A percentile compares a stretch with the other conserved stretches of the same genome.
These are phyloP conservation scores for Kokia cookei DNA, from an alignment of 441 rosid species.

Conservation along the genomic window DNA sequence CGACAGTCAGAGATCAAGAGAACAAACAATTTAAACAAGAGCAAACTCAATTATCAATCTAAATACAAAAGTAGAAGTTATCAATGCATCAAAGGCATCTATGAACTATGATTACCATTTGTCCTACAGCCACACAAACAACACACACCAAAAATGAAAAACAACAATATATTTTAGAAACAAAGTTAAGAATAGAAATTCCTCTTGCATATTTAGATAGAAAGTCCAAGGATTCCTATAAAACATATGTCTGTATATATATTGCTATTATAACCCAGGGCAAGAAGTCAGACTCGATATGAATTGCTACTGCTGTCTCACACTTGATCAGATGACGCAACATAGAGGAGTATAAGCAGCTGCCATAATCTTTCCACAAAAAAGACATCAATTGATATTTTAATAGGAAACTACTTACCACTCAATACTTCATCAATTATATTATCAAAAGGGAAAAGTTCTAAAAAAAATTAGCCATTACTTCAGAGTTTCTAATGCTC, in stretches of 20 bases:
- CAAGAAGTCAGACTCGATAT: constrained; percentile 3
- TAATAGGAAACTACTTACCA: neutral
- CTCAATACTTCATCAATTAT: neutral
- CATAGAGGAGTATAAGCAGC: neutral
- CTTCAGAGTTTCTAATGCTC: constrained; percentile 31
- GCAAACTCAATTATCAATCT: neutral
- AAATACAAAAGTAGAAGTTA: neutral
- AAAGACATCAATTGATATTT: neutral
- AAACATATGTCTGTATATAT: neutral
- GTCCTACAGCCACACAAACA: neutral
- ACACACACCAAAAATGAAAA: neutral
- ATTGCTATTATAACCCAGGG: neutral
- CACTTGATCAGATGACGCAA: constrained; percentile 15
- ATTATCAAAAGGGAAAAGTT: constrained; percentile 13
- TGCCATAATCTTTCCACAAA: neutral
- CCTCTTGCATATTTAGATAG: neutral
- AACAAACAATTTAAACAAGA: neutral
- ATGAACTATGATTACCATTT: neutral
- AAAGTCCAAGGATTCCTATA: neutral
- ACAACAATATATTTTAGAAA: neutral
- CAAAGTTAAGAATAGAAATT: neutral
- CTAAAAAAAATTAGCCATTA: constrained; percentile 5
- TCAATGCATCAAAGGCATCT: neutral
- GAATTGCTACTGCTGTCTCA: constrained; percentile 16
- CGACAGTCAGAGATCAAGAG: neutral